Evolutionary conservation across 306 rosid genomes (phyloP).

Genomic region (Cicer judaicum): DNA sequence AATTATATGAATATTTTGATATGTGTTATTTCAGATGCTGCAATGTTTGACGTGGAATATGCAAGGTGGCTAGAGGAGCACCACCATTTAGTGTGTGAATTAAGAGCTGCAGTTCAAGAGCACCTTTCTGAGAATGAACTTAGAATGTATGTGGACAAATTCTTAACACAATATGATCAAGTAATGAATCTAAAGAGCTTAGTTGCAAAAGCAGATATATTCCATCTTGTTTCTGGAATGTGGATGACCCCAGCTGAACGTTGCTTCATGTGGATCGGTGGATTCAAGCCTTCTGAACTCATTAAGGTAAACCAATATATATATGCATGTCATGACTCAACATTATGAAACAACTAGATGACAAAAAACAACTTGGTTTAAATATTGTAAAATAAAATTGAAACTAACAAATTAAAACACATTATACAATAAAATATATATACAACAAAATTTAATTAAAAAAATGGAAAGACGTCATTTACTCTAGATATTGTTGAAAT

Average conservation of each 20-base stretch:
- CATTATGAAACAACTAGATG: constrained; percentile 39
- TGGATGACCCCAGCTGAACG: constrained; percentile 97
- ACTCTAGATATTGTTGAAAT: not conserved
- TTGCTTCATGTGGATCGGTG: constrained; percentile 98
- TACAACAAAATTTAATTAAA: too few species aligned
- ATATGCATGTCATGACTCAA: constrained; percentile 1
- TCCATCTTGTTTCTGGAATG: constrained; percentile 85
- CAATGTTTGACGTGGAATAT: constrained; percentile 84
- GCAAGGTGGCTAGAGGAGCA: constrained; percentile 89
- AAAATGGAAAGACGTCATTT: too few species aligned
- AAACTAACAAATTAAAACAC: too few species aligned
- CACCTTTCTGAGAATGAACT: constrained; percentile 82
- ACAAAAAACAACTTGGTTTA: not conserved
- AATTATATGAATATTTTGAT: not conserved
- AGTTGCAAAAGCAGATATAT: constrained; percentile 76
- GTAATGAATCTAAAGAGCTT: constrained; percentile 68
- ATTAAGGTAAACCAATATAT: constrained; percentile 62
- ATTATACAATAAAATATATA: too few species aligned
- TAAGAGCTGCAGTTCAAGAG: constrained; percentile 88
- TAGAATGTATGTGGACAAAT: constrained; percentile 71
- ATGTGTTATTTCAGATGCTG: constrained; percentile 59
- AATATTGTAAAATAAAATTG: too few species aligned
- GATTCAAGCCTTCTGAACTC: constrained; percentile 86
- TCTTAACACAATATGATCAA: constrained; percentile 77
- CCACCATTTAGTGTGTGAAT: constrained; percentile 76